Evolutionary conservation across 2,329 filamentous ascomycete genomes (phyloP), one percentile per base, ranked within the genome.

Genomic region (Epichloe elymi): DNA sequence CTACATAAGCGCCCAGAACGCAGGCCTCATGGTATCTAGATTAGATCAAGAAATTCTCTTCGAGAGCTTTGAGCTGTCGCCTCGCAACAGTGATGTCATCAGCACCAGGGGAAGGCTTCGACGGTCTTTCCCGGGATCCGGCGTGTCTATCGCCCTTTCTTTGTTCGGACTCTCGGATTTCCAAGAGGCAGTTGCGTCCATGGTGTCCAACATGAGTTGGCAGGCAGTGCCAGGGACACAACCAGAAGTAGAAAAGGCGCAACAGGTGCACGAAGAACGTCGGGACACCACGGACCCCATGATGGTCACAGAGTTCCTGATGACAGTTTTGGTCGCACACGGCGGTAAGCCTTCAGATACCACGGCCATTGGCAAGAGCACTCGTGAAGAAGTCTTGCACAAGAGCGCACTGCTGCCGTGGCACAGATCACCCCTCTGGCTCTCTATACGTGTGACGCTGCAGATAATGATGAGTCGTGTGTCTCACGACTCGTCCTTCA

Each of bases 381-480:
- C 73, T 0, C 71, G 75, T 2, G 76, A 82, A 39, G 77, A 82
- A 14, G 69, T 79, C 1, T 51, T 75, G 10, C 79, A 67, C 65
- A 53, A 56, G 2, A 45, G 52, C 1, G 46, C 48, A 11, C 40
- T 49, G 5, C 46, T 57, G 1, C 59, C 60, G 0, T 81, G 77
- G 78, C 64, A 70, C 11, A 61, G 73, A 43, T 80, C 76, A 12
- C 65, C 77, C 52, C 52, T 74, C 0, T 83, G 77, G 77, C 63
- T 82, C 0, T 63, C 80, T 0, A 50, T 82, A 3, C 73, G 78
- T 0, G 75, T 79, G 0, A 59, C 67, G 0, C 53, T 79, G 2
- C 76, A 81, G 48, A 55, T 68, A 2, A 38, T 44, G 3, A 14
- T 46, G 11, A 33, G 37, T 19, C 42, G 37, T 19, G 36, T 26